Conservation (phyloP, 2,329 filamentous ascomycete genomes). For the Hypomyces perniciosus region DNA sequence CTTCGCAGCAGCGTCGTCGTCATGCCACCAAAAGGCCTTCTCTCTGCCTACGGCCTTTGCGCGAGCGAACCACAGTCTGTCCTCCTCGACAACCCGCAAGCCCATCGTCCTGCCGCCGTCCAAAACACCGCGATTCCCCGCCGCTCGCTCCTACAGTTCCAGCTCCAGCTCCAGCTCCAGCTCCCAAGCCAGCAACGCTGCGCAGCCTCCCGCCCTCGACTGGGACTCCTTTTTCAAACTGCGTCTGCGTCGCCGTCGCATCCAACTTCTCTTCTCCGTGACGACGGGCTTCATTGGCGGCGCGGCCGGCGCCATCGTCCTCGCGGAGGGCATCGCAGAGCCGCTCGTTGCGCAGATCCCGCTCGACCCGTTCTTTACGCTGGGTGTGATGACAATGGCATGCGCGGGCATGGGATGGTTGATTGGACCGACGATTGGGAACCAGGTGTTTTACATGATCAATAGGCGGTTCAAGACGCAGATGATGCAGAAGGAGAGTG, state of each 20-base stretch:
- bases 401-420: slow-evolving; percentile 84
- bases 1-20: slow-evolving; percentile 19
- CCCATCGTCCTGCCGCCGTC: slow-evolving; percentile 1
- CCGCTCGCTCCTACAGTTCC: slow-evolving; percentile 13
- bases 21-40: slow-evolving; percentile 11
- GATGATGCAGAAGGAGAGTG: slow-evolving; percentile 83
- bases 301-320: slow-evolving; percentile 54
- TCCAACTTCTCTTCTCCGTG: slow-evolving; percentile 74
- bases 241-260: slow-evolving; percentile 75
- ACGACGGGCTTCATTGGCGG: slow-evolving; percentile 58
- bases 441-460: slow-evolving; percentile 68
- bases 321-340: slow-evolving; percentile 69
- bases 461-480: slow-evolving; percentile 65
- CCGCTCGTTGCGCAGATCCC: slow-evolving; percentile 64
- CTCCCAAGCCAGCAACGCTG: background rate
- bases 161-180: slow-evolving; percentile 12
- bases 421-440: slow-evolving; percentile 75
- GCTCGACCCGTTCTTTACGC: slow-evolving; percentile 78
- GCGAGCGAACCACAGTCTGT: slow-evolving; percentile 6
- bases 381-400: slow-evolving; percentile 72
- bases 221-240: slow-evolving; percentile 94
- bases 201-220: slow-evolving; percentile 43
- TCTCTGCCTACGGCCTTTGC: background rate
- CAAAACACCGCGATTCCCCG: slow-evolving; percentile 1
- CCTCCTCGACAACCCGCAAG: background rate